phyloP scores from a whole-genome alignment of 106 monocot species.

The Hemerocallis citrina region DNA sequence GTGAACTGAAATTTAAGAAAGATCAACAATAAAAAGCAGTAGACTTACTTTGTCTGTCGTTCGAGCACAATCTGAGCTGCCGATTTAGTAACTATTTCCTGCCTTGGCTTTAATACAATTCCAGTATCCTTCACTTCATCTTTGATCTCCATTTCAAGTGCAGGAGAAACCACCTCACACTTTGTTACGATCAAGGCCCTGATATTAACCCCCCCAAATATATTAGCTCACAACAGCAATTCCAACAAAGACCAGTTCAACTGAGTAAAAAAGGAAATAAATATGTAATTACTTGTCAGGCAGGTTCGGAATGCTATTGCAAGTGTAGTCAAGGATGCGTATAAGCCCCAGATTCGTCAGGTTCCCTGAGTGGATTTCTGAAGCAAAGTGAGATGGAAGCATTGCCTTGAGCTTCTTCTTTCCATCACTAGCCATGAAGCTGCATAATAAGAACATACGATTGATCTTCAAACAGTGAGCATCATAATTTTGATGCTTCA shows the following conservation, averaged over 20 bases:
- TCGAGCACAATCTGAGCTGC: conserved; percentile 86
- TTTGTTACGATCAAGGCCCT: conserved; percentile 92
- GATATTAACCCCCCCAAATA: too few species aligned
- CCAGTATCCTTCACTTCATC: conserved; percentile 19
- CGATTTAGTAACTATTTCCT: conserved; percentile 55
- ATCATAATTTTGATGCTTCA: too few species aligned
- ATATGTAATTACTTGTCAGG: conserved; percentile 39
- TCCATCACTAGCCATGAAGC: conserved; percentile 92
- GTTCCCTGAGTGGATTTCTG: conserved; percentile 64
- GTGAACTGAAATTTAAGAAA: too few species aligned
- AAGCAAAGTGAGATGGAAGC: conserved; percentile 57
- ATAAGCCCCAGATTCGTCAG: conserved; percentile 83
- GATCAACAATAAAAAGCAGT: neutral
- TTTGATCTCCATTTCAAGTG: conserved; percentile 66
- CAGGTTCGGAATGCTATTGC: conserved; percentile 59
- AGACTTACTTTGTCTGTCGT: conserved; percentile 70
- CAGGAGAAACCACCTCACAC: conserved; percentile 57
- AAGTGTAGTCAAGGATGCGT: conserved; percentile 65
- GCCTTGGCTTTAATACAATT: conserved; percentile 62
- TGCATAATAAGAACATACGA: conserved; percentile 13
- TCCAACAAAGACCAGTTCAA: too few species aligned
- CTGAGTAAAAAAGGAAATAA: too few species aligned
- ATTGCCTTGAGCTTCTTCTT: conserved; percentile 75
- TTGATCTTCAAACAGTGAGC: too few species aligned
- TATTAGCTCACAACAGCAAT: too few species aligned